phyloP scores from a whole-genome alignment of 176 grass and related monocot species.

The Rhynchospora tenuis region DNA sequence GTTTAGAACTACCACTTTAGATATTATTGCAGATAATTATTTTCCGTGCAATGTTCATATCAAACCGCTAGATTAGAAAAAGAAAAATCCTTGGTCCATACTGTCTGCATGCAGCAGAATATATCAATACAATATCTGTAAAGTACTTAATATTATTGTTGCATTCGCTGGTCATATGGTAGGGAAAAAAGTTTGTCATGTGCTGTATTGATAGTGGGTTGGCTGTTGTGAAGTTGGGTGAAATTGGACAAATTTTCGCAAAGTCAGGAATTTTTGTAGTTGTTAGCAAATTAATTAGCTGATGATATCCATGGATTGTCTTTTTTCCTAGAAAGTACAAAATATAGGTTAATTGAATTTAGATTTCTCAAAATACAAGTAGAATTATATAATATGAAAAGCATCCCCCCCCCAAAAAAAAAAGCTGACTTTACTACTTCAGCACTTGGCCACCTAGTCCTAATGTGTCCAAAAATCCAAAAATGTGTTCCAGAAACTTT shows the following conservation, averaged over 20 bases:
- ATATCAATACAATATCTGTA: neutral
- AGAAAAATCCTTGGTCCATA: neutral
- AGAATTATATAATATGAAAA: constrained; percentile 10
- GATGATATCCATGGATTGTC: neutral
- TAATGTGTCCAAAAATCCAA: neutral
- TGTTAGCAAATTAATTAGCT: neutral
- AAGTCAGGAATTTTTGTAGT: neutral
- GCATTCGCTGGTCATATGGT: neutral
- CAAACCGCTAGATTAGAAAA: neutral
- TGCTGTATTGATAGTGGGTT: neutral
- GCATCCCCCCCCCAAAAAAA: no score
- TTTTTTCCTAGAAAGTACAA: neutral
- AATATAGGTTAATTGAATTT: neutral
- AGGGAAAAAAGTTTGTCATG: neutral
- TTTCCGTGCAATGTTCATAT: neutral
- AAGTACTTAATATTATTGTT: no score
- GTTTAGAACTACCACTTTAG: neutral
- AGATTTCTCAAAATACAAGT: neutral
- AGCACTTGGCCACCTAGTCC: neutral
- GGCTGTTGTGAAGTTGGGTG: neutral
- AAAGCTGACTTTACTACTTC: neutral
- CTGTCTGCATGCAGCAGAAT: neutral
- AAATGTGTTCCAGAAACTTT: neutral
- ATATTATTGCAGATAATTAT: neutral
- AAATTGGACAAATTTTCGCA: neutral